Base-by-base conservation (phyloP, 768 basidiomycete genomes). In the Pholiota molesta region DNA sequence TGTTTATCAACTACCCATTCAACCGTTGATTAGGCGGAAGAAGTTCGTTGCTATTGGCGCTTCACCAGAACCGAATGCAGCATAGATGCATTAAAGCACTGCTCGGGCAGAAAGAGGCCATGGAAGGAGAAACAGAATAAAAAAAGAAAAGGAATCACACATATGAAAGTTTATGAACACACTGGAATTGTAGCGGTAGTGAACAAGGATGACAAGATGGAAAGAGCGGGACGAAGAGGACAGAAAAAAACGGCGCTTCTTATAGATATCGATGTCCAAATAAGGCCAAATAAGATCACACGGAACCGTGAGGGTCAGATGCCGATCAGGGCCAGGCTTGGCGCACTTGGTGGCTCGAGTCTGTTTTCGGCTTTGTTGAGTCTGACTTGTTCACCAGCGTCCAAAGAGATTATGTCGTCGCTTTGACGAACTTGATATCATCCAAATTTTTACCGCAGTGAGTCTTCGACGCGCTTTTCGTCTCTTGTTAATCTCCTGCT, bases 11-110 rank as follows among this genome's bases (percentile, higher is more conserved):
- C 74, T 72, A 78, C 78, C 84, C 85, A 77, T 80, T 80, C 74
- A 72, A 68, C 74, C 77, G 82, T 74, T 84, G 81, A 85, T 86
- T 81, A 79, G 81, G 75, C 84, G 77, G 75, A 66, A 68, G 75
- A 74, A 76, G 71, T 81, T 52, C 78, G 55, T 87, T 62, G 55
- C 59, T 90, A 61, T 90, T 74, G 88, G 88, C 89, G 40, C 79
- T 80, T 87, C 86, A 89, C 86, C 88, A 90, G 89, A 90, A 90
- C 88, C 88, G 87, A 83, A 75, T 72, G 75, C 86, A 89, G 86
- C 78, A 84, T 87, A 74, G 83, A 79, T 74, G 77, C 74, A 75
- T 76, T 69, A 72, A 71, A 67, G 75, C 74, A 79, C 88, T 89
- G 86, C 83, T 82, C 88, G 88, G 88, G 88, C 88, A 90, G 88